Evolutionary conservation across 345 rosid species (phyloP).

Genomic region (Eucalyptus sp.): DNA sequence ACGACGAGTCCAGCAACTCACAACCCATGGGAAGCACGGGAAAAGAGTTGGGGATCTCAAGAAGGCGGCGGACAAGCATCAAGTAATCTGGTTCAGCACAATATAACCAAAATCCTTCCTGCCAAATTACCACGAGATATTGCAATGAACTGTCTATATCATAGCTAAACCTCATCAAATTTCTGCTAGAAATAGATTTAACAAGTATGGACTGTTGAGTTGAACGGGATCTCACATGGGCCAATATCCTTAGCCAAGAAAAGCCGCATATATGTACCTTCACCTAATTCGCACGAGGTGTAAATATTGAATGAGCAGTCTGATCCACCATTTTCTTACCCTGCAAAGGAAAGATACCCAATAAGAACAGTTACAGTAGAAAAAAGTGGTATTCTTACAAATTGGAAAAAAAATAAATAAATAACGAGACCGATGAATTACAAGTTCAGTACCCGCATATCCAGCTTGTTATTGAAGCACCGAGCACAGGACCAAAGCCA

Average conservation of each 20-base stretch:
- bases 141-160: background rate
- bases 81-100: conserved; percentile 31
- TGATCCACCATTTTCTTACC: conserved; percentile 71
- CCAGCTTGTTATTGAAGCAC: background rate
- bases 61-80: conserved; percentile 61
- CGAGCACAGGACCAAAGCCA: background rate
- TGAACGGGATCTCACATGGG: background rate
- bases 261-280: conserved; percentile 6
- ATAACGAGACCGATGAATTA: background rate
- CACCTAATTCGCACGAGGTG: conserved; percentile 32
- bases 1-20: conserved; percentile 57
- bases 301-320: conserved; percentile 25
- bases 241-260: background rate
- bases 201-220: background rate
- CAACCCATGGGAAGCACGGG: conserved; percentile 59
- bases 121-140: background rate
- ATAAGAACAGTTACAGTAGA: background rate
- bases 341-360: conserved; percentile 8
- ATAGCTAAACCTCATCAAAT: background rate
- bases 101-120: conserved; percentile 6
- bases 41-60: conserved; percentile 16
- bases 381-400: background rate
- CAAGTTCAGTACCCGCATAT: background rate
- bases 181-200: background rate
- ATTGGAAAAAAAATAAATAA: no score